A percentile compares a stretch with the other conserved stretches of the same genome.
Evolutionary conservation across 2,329 filamentous ascomycete genomes (phyloP).

Genomic region (Clonostachys rhizophaga): DNA sequence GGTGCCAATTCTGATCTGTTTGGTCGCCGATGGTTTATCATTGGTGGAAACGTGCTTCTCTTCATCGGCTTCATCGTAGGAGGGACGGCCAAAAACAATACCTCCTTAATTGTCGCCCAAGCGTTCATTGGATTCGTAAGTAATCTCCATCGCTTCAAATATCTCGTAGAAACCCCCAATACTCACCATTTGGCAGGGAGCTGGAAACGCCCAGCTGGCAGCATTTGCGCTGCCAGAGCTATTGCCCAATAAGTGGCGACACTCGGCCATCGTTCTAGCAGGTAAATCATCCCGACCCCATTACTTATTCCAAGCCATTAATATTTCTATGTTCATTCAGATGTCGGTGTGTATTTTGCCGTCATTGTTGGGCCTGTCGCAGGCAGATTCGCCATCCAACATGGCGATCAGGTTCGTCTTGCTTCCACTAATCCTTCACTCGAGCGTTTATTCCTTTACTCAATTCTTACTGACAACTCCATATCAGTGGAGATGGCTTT

Average conservation of each 20-base stretch:
- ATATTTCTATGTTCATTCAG: too few relatives aligned
- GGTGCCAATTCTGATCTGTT: slow-evolving; percentile 40
- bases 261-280: slow-evolving; percentile 32
- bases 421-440: neutral
- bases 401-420: slow-evolving; percentile 13
- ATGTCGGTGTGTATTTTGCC: slow-evolving; percentile 28
- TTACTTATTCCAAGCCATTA: too few relatives aligned
- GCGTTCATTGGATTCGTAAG: slow-evolving; percentile 31
- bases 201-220: slow-evolving; percentile 34
- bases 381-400: slow-evolving; percentile 30
- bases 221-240: slow-evolving; percentile 40
- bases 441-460: too few relatives aligned
- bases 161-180: neutral
- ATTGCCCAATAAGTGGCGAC: slow-evolving; percentile 42
- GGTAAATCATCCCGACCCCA: slow-evolving; percentile 13
- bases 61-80: slow-evolving; percentile 26
- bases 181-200: slow-evolving; percentile 14
- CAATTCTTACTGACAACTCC: neutral
- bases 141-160: neutral
- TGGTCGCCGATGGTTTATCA: slow-evolving; percentile 26
- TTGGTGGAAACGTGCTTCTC: slow-evolving; percentile 18
- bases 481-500: slow-evolving; percentile 35
- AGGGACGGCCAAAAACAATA: slow-evolving; percentile 29
- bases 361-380: slow-evolving; percentile 40
- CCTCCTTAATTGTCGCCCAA: slow-evolving; percentile 28